These are phyloP conservation scores for Mycosarcoma maydis DNA, from an alignment of 1,284 basidiomycete species.

Conservation along the genomic window DNA sequence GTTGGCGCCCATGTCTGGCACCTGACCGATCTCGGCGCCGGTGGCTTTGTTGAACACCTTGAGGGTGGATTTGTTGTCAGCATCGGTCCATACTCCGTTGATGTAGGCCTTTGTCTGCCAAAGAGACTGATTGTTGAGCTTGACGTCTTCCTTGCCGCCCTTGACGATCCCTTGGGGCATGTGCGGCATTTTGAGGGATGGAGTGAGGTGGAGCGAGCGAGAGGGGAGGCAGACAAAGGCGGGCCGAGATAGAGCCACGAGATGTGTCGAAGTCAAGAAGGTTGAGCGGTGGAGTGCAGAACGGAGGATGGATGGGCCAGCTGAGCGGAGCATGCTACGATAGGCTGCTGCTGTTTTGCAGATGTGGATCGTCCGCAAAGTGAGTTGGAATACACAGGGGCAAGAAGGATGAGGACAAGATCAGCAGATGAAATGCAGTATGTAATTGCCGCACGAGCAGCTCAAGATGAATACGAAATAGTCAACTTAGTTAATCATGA, in stretches of 20 bases:
- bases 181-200: constrained; percentile 48
- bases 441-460: too few species aligned
- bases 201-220: constrained; percentile 16
- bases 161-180: constrained; percentile 65
- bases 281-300: constrained; percentile 20
- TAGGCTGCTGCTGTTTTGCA: constrained; percentile 1
- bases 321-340: constrained; percentile 42
- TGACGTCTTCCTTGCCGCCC: constrained; percentile 59
- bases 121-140: constrained; percentile 56
- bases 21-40: constrained; percentile 53
- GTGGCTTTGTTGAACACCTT: constrained; percentile 66
- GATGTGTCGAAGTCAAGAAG: neutral
- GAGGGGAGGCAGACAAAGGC: neutral
- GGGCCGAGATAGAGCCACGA: neutral
- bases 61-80: constrained; percentile 51
- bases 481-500: too few species aligned
- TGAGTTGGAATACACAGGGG: neutral
- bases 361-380: neutral
- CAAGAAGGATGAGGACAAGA: neutral
- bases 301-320: constrained; percentile 10
- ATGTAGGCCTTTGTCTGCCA: constrained; percentile 57
- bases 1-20: constrained; percentile 57
- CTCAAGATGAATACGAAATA: too few species aligned
- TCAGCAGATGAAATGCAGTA: neutral
- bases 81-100: constrained; percentile 60